phyloP scores from a whole-genome alignment of 176 grass and related monocot species.

The Alopecurus myosuroides region DNA sequence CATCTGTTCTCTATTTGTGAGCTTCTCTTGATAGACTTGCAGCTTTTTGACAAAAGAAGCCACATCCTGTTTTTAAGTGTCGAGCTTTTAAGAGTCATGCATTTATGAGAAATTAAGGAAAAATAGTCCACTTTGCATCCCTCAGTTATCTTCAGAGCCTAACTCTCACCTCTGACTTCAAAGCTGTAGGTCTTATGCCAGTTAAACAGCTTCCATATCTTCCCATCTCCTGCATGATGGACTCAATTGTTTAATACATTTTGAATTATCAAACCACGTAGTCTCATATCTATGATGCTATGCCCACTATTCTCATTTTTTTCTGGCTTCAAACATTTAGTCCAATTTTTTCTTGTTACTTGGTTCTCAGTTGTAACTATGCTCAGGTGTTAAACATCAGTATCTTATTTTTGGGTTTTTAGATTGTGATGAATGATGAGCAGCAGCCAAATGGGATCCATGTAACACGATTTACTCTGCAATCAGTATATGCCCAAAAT shows the following conservation, averaged over 20 bases:
- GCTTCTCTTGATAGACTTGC: neutral
- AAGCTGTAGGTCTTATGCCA: neutral
- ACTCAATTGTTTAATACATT: neutral
- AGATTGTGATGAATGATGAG: slow-evolving; percentile 99
- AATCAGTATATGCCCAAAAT: slow-evolving; percentile 90
- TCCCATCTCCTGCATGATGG: neutral
- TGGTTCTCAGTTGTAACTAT: slow-evolving; percentile 9
- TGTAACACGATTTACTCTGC: slow-evolving; percentile 84
- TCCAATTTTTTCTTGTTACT: slow-evolving; percentile 1
- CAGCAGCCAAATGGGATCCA: slow-evolving; percentile 88
- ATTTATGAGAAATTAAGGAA: neutral
- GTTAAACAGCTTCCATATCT: neutral
- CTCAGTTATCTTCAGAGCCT: neutral
- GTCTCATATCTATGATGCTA: neutral
- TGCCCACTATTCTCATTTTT: neutral
- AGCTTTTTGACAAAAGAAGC: neutral
- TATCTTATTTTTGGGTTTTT: slow-evolving; percentile 28
- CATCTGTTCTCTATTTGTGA: neutral
- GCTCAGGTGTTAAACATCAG: neutral
- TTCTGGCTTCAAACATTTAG: neutral
- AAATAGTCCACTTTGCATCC: neutral
- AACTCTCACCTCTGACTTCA: neutral
- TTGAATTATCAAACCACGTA: neutral
- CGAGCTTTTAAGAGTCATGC: neutral
- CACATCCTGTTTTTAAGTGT: slow-evolving; percentile 1